phyloP scores from a whole-genome alignment of 163 green algal species.

The Scenedesmus sp. region DNA sequence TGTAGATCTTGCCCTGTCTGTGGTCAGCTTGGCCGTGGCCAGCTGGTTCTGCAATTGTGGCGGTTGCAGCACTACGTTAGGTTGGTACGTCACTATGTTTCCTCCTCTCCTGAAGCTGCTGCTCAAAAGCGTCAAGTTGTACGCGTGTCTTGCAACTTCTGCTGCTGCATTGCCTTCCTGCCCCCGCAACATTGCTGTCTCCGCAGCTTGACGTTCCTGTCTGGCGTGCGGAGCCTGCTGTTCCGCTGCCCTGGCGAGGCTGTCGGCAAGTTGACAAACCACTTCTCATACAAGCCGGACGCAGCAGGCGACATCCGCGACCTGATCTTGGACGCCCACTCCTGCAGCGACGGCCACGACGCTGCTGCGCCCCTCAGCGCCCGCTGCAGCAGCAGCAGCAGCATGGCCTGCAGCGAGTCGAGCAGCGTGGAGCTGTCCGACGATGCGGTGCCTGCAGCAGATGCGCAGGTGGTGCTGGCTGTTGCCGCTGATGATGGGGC shows the following conservation, averaged over 20 bases:
- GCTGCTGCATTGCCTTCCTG: neutral
- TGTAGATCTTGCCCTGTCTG: too few species aligned
- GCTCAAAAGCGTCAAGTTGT: neutral
- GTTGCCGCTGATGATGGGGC: neutral
- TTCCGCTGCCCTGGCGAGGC: neutral
- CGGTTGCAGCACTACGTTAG: too few species aligned
- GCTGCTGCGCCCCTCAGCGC: neutral
- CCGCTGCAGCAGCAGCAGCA: neutral
- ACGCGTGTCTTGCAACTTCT: neutral
- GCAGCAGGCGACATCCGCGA: neutral
- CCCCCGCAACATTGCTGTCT: neutral
- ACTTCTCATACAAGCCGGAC: neutral
- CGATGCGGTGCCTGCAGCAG: neutral
- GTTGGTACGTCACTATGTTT: too few species aligned
- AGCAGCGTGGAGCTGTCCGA: neutral
- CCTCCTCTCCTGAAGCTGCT: too few species aligned
- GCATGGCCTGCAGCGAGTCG: neutral
- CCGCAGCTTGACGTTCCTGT: neutral
- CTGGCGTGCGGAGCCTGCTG: neutral
- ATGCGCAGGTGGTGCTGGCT: neutral
- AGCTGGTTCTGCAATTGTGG: too few species aligned
- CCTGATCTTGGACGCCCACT: neutral
- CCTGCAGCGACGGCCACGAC: neutral
- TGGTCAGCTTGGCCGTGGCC: too few species aligned
- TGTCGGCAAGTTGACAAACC: neutral